Evolutionary conservation across 2,329 filamentous ascomycete genomes (phyloP), one percentile per base, ranked within the genome.

Genomic region (Fusarium annulatum): DNA sequence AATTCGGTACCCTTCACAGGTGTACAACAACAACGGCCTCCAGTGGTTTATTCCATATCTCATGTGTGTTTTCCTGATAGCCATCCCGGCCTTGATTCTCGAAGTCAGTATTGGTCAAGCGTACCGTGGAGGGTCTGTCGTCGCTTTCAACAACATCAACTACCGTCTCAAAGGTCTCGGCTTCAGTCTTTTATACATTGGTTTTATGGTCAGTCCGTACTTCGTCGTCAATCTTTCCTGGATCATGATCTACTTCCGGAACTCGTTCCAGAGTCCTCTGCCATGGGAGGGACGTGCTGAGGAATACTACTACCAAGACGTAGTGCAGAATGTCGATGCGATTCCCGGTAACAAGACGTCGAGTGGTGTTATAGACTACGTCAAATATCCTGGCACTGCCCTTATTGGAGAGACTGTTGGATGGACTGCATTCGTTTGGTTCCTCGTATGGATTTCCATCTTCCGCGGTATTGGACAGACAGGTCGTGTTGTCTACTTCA

Each of bases 31-130:
- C 77, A 84, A 88, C 63, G 88, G 88, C 6, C 81, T 89, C 10
- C 88, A 90, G 74, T 90, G 88, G 88, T 90, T 89, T 77, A 85
- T 90, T 23, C 88, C 88, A 0, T 90, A 90, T 69, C 76, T 89
- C 9, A 80, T 89, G 63, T 86, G 86, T 10, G 83, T 90, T 21
- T 86, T 88, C 64, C 78, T 89, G 16, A 84, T 90, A 64, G 88
- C 88, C 42, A 89, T 90, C 49, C 88, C 88, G 0, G 84, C 85
- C 1, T 82, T 90, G 42, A 84, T 89, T 18, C 84, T 89, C 28
- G 88, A 90, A 76, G 88, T 90, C 57, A 92, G 92, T 60, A 94
- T 93, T 59, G 94, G 94, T 52, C 93, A 89, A 74, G 87, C 88
- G 9, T 88, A 89, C 74, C 86, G 87, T 18, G 87, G 86, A 43